Evolutionary conservation across 169 alveolate genomes (phyloP).

Genomic region (Plasmodium reichenowi): DNA sequence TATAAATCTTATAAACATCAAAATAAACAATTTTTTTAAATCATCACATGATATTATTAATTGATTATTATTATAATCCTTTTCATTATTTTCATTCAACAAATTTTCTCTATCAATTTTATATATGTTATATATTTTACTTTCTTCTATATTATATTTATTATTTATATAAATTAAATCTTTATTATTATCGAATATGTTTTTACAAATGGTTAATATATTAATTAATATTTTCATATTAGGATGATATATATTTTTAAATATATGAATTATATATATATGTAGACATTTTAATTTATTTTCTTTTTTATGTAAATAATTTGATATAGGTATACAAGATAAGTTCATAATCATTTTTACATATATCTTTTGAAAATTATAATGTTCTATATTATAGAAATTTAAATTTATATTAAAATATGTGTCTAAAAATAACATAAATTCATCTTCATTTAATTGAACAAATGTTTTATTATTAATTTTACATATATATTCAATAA

Average conservation of each 20-base stretch:
- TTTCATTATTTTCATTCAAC: constrained; percentile 16
- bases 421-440: constrained; percentile 38
- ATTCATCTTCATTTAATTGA: constrained; percentile 40
- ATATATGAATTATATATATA: constrained; percentile 27
- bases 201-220: constrained; percentile 57
- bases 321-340: constrained; percentile 40
- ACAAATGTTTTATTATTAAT: constrained; percentile 52
- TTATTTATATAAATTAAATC: constrained; percentile 44
- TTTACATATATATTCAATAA: constrained; percentile 32
- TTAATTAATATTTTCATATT: constrained; percentile 26
- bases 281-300: constrained; percentile 37
- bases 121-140: constrained; percentile 17
- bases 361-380: constrained; percentile 33
- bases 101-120: constrained; percentile 23
- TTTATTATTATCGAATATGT: constrained; percentile 53
- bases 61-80: not conserved
- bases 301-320: constrained; percentile 53
- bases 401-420: constrained; percentile 49
- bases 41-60: constrained; percentile 15
- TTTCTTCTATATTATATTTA: not conserved
- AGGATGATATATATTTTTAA: constrained; percentile 60
- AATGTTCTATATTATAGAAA: constrained; percentile 23
- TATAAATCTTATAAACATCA: constrained; percentile 28
- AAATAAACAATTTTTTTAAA: constrained; percentile 27
- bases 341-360: constrained; percentile 30